These are phyloP conservation scores for Begonia masoniana DNA, from an alignment of 306 rosid genomes.

Conservation along the genomic window DNA sequence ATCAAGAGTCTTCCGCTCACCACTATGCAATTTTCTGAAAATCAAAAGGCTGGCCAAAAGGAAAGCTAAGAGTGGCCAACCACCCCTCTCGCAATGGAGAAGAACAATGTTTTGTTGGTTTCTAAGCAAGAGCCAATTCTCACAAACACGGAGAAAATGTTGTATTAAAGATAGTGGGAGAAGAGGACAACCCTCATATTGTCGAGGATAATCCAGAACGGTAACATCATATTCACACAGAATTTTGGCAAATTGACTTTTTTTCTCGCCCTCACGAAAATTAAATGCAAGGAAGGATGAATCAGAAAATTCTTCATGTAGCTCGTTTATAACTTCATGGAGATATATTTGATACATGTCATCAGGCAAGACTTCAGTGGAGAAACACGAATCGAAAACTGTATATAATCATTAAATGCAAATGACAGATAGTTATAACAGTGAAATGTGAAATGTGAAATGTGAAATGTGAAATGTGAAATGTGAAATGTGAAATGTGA, in stretches of 20 bases:
- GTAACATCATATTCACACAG: slow-evolving; percentile 68
- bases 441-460: neutral
- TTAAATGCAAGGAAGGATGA: slow-evolving; percentile 84
- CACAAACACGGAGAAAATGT: slow-evolving; percentile 85
- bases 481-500: no score
- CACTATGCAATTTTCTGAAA: slow-evolving; percentile 54
- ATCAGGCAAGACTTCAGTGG: slow-evolving; percentile 79
- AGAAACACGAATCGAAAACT: slow-evolving; percentile 97
- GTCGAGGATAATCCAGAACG: slow-evolving; percentile 86
- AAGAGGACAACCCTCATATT: slow-evolving; percentile 90
- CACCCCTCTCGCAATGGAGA: slow-evolving; percentile 93
- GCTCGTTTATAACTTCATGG: slow-evolving; percentile 61
- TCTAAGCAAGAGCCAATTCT: slow-evolving; percentile 63
- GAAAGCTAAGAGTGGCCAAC: slow-evolving; percentile 90
- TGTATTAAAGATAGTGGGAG: slow-evolving; percentile 74
- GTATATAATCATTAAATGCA: slow-evolving; percentile 13
- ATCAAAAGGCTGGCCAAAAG: slow-evolving; percentile 63
- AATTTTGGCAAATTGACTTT: slow-evolving; percentile 55
- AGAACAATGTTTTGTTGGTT: slow-evolving; percentile 59
- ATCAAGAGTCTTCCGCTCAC: slow-evolving; percentile 73
- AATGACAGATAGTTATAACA: neutral
- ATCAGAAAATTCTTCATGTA: slow-evolving; percentile 87
- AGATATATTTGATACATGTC: slow-evolving; percentile 76
- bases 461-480: no score
- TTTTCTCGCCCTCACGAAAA: slow-evolving; percentile 82